A percentile compares a stretch with the other conserved stretches of the same genome.
phyloP scores from a whole-genome alignment of 257 asterid genomes.

The Buddleja alternifolia region DNA sequence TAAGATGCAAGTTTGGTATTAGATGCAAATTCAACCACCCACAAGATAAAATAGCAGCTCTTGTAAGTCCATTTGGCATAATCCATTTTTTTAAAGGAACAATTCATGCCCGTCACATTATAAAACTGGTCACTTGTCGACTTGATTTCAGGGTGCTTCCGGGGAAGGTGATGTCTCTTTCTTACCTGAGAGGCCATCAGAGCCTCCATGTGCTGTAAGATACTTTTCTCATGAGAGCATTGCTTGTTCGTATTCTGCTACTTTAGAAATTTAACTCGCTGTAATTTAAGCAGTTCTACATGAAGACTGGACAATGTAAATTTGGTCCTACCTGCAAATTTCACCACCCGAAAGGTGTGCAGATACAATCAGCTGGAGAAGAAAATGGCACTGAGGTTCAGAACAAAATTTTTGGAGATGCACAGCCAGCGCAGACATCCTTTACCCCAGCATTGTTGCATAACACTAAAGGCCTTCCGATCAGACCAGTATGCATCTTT shows the following conservation, averaged over 20 bases:
- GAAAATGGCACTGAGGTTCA: conserved; percentile 48
- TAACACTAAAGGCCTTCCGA: conserved; percentile 92
- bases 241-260: conserved; percentile 18
- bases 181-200: conserved; percentile 95
- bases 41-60: conserved; percentile 47
- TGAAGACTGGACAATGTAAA: conserved; percentile 95
- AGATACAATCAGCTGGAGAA: conserved; percentile 47
- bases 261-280: conserved; percentile 19
- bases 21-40: conserved; percentile 98
- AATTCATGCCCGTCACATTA: conserved; percentile 19
- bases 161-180: conserved; percentile 46
- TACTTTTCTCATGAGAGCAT: conserved; percentile 32
- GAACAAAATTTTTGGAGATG: conserved; percentile 51
- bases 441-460: conserved; percentile 68
- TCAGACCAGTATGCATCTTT: conserved; percentile 71
- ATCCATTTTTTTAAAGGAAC: conserved; percentile 13
- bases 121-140: conserved; percentile 23
- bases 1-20: conserved; percentile 83
- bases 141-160: conserved; percentile 58
- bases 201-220: conserved; percentile 91
- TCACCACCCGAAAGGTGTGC: conserved; percentile 90
- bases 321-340: conserved; percentile 89
- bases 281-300: conserved; percentile 73
- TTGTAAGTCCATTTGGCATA: conserved; percentile 49
- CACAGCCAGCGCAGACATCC: conserved; percentile 44